Conservation (phyloP, 768 basidiomycete genomes). For the Termitomyces bulborhizus region DNA sequence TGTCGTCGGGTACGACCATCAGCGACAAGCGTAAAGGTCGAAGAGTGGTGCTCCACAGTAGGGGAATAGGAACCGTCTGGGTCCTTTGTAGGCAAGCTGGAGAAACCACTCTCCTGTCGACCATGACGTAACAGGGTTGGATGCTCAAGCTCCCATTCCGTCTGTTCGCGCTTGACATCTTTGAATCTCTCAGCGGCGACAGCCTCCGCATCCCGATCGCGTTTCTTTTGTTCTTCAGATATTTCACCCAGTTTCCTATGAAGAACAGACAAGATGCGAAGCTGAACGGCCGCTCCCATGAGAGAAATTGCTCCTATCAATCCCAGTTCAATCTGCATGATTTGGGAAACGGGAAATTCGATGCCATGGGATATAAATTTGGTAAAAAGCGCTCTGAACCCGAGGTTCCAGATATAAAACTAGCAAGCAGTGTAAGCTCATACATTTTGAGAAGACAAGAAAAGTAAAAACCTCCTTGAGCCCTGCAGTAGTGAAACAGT, state of each 20-base stretch:
- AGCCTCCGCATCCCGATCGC: slow-evolving; percentile 71
- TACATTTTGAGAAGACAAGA: not conserved
- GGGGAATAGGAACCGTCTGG: slow-evolving; percentile 43
- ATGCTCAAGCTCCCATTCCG: slow-evolving; percentile 86
- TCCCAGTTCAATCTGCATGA: slow-evolving; percentile 91
- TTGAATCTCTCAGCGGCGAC: slow-evolving; percentile 67
- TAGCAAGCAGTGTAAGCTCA: slow-evolving; percentile 20
- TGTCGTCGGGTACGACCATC: slow-evolving; percentile 51
- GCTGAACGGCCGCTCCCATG: slow-evolving; percentile 86
- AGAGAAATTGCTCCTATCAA: slow-evolving; percentile 78
- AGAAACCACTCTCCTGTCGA: slow-evolving; percentile 57
- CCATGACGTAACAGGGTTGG: slow-evolving; percentile 56
- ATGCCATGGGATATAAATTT: slow-evolving; percentile 64
- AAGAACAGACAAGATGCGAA: slow-evolving; percentile 77
- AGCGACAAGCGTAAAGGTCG: slow-evolving; percentile 43
- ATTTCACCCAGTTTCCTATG: slow-evolving; percentile 78
- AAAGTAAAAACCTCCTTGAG: slow-evolving; percentile 74
- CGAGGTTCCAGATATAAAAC: slow-evolving; percentile 97
- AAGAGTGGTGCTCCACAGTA: slow-evolving; percentile 41
- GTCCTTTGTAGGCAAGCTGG: slow-evolving; percentile 61
- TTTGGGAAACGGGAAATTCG: slow-evolving; percentile 78
- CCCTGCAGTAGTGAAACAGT: slow-evolving; percentile 88
- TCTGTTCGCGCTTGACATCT: slow-evolving; percentile 60
- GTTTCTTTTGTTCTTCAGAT: slow-evolving; percentile 61
- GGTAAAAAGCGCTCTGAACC: slow-evolving; percentile 75